phyloP scores from a whole-genome alignment of 345 rosid genomes.

The Pistacia integerrima region DNA sequence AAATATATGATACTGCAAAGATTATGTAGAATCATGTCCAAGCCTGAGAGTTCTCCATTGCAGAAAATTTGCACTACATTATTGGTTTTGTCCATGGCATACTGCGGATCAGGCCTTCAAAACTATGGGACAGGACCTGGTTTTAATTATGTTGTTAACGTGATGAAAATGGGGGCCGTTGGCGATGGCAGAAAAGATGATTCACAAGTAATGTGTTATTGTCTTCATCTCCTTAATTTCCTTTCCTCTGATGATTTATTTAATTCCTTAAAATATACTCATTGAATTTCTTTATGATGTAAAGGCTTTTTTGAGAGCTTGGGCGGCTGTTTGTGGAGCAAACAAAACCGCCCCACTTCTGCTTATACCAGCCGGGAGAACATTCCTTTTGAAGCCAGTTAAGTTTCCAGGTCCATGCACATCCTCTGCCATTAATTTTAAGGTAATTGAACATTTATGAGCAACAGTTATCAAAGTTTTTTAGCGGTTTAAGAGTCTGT shows the following conservation, averaged over 20 bases:
- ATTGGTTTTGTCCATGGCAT: conserved; percentile 17
- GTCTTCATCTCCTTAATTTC: neutral
- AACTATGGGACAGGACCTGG: neutral
- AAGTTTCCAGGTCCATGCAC: conserved; percentile 62
- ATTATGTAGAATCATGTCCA: neutral
- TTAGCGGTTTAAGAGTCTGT: no score
- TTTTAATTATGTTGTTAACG: conserved; percentile 14
- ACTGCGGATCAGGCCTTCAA: neutral
- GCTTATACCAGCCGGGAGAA: conserved; percentile 34
- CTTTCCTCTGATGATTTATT: neutral
- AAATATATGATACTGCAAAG: no score
- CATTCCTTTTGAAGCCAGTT: conserved; percentile 47
- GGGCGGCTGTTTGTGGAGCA: conserved; percentile 45
- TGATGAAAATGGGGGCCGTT: conserved; percentile 48
- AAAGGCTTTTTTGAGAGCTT: conserved; percentile 58
- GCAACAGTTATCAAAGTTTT: neutral
- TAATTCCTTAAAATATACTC: no score
- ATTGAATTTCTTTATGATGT: no score
- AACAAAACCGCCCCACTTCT: conserved; percentile 14
- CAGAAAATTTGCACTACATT: neutral
- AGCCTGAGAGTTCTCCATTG: neutral
- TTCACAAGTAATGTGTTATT: conserved; percentile 27
- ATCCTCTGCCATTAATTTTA: conserved; percentile 29
- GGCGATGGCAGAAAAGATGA: conserved; percentile 63
- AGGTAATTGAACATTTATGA: conserved; percentile 32